phyloP scores from a whole-genome alignment of 1,284 basidiomycete species.

The Chalciporus sp. region DNA sequence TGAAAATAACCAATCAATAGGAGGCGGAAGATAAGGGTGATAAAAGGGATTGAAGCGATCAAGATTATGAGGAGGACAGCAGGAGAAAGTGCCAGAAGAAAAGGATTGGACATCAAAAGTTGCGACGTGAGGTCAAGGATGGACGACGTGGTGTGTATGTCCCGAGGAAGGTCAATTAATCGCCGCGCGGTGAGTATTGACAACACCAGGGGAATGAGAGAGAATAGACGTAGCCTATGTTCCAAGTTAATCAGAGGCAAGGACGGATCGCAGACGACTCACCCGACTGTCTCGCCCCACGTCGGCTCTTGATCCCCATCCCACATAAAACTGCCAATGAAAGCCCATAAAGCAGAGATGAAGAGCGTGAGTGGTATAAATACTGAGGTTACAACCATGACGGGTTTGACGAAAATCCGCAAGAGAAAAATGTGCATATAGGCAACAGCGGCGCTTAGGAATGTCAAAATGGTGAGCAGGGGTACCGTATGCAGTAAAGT shows the following conservation, averaged over 20 bases:
- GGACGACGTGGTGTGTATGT: conserved; percentile 71
- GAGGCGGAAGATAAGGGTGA: conserved; percentile 82
- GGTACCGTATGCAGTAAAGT: conserved; percentile 84
- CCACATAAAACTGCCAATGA: conserved; percentile 89
- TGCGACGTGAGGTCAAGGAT: conserved; percentile 82
- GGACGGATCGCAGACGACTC: conserved; percentile 33
- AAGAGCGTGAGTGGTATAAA: conserved; percentile 82
- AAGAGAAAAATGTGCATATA: conserved; percentile 80
- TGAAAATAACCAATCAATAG: conserved; percentile 72
- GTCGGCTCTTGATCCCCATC: conserved; percentile 68
- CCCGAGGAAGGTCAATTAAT: conserved; percentile 66
- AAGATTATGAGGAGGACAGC: conserved; percentile 74
- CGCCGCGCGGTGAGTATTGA: conserved; percentile 73
- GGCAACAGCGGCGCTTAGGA: conserved; percentile 70
- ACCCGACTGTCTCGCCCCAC: conserved; percentile 83
- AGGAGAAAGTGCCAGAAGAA: conserved; percentile 81
- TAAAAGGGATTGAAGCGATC: conserved; percentile 80
- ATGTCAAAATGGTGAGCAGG: conserved; percentile 76
- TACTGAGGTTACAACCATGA: conserved; percentile 78
- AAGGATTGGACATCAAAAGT: conserved; percentile 78
- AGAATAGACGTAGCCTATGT: conserved; percentile 71
- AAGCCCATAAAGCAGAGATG: conserved; percentile 84
- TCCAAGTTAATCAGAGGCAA: conserved; percentile 6
- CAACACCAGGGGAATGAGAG: conserved; percentile 72
- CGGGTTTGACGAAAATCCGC: conserved; percentile 78